These are phyloP conservation scores for Suhomyces choctaworum DNA, from an alignment of 1,139 yeast species.

Conservation along the genomic window DNA sequence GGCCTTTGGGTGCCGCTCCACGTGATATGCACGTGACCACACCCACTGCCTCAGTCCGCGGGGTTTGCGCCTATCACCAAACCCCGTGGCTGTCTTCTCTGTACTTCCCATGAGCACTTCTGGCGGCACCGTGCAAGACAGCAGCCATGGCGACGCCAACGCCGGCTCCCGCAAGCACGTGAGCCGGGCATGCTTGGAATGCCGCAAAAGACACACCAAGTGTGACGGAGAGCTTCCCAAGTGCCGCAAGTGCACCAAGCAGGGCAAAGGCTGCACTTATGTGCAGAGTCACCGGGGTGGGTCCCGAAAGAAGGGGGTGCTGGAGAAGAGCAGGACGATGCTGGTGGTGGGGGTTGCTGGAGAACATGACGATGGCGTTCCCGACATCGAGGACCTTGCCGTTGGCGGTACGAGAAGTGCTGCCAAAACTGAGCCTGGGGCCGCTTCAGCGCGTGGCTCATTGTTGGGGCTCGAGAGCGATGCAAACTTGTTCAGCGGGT, in stretches of 20 bases:
- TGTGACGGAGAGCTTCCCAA: constrained; percentile 50
- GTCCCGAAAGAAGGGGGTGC: constrained; percentile 47
- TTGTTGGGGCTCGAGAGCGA: neutral
- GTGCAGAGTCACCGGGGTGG: constrained; percentile 55
- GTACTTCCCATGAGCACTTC: neutral
- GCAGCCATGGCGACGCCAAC: neutral
- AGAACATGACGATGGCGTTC: constrained; percentile 8
- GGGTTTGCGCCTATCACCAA: constrained; percentile 3
- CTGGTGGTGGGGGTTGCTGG: constrained; percentile 1
- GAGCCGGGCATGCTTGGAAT: constrained; percentile 46
- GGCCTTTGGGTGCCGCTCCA: neutral
- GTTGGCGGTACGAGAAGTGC: too few relatives aligned
- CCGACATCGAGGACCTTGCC: constrained; percentile 17
- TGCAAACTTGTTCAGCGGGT: neutral
- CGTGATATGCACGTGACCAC: constrained; percentile 1
- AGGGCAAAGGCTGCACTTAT: constrained; percentile 38
- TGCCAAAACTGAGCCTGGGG: neutral
- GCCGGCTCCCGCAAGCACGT: constrained; percentile 20
- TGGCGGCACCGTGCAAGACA: neutral
- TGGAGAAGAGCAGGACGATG: constrained; percentile 8
- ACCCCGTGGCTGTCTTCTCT: constrained; percentile 4
- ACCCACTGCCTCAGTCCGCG: neutral
- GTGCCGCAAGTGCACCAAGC: constrained; percentile 40
- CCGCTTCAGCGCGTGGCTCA: neutral
- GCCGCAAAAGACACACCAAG: constrained; percentile 48